Evolutionary conservation across 495 filamentous ascomycete genomes (phyloP), one percentile per base, ranked within the genome.

Genomic region (Podospora pseudoanserina): DNA sequence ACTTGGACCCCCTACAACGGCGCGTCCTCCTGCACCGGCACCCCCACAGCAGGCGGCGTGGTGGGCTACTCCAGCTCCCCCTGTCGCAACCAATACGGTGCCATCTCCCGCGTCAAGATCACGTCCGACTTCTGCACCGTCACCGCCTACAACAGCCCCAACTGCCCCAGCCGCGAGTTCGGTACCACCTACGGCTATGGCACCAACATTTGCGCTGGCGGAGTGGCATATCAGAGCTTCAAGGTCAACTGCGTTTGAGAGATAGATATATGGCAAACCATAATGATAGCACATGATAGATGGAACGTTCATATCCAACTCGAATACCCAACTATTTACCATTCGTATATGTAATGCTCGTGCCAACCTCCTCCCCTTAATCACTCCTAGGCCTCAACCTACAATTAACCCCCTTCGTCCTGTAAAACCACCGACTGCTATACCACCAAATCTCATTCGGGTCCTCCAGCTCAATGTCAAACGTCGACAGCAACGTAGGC

Each of bases 401-500:
- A 30, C 67, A 72, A 57, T 70, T 18, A 5, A 74, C 63, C 0
- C 70, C 72, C 49, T 67, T 66, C 5, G 34, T 70, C 28, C 72
- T 59, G 32, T 70, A 72, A 62, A 74, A 72, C 70, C 72, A 74
- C 65, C 70, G 66, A 32, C 65, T 66, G 2, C 65, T 66, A 6
- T 67, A 66, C 70, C 70, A 74, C 74, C 68, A 76, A 28, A 49
- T 20, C 70, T 71, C 69, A 13, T 70, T 34, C 2, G 49, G 63
- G 54, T 76, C 67, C 55, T 28, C 56, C 65, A 74, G 13, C 67
- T 61, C 72, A 16, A 76, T 73, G 57, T 88, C 85, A 89, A 64
- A 83, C 74, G 39, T 83, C 76, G 65, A 62, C 67, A 90, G 79
- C 65, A 91, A 79, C 65, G 85, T 86, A 44, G 88, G 86, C 63